phyloP scores from a whole-genome alignment of 1,139 yeast species.

The Blastobotrys buckinghamii region DNA sequence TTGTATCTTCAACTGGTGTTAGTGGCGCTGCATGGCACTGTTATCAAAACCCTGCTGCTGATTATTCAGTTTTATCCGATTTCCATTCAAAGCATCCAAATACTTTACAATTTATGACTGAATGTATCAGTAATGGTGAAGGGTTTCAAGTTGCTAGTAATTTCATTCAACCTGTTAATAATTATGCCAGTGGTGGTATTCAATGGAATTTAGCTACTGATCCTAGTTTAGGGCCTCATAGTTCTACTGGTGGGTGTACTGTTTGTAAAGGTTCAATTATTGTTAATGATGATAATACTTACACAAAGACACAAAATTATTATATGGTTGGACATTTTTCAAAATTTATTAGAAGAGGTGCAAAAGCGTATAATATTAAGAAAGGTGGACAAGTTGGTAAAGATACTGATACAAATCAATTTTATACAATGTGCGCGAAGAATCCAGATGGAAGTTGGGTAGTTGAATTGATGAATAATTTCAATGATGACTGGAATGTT shows the following conservation, averaged over 20 bases:
- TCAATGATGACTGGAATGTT: slow-evolving; percentile 10
- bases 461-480: slow-evolving; percentile 12
- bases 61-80: slow-evolving; percentile 10
- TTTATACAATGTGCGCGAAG: slow-evolving; percentile 8
- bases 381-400: slow-evolving; percentile 11
- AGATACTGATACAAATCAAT: slow-evolving; percentile 4
- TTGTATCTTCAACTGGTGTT: slow-evolving; percentile 12
- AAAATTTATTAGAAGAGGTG: slow-evolving; percentile 18
- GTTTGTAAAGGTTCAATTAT: slow-evolving; percentile 12
- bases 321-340: slow-evolving; percentile 19
- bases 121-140: slow-evolving; percentile 7
- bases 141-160: slow-evolving; percentile 10
- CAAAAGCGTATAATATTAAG: slow-evolving; percentile 10
- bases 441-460: slow-evolving; percentile 15
- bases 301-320: slow-evolving; percentile 12
- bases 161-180: slow-evolving; percentile 13
- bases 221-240: slow-evolving; percentile 12
- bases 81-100: slow-evolving; percentile 12
- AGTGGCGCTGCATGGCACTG: slow-evolving; percentile 17
- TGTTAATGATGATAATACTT: slow-evolving; percentile 7
- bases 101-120: slow-evolving; percentile 14
- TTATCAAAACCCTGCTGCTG: slow-evolving; percentile 11
- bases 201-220: slow-evolving; percentile 15
- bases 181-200: slow-evolving; percentile 12
- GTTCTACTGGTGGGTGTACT: slow-evolving; percentile 12